Percentiles rank a stretch among this genome's conserved stretches.
Evolutionary conservation across 2,329 filamentous ascomycete species (phyloP).

Genomic region (Scedosporium aurantiacum): DNA sequence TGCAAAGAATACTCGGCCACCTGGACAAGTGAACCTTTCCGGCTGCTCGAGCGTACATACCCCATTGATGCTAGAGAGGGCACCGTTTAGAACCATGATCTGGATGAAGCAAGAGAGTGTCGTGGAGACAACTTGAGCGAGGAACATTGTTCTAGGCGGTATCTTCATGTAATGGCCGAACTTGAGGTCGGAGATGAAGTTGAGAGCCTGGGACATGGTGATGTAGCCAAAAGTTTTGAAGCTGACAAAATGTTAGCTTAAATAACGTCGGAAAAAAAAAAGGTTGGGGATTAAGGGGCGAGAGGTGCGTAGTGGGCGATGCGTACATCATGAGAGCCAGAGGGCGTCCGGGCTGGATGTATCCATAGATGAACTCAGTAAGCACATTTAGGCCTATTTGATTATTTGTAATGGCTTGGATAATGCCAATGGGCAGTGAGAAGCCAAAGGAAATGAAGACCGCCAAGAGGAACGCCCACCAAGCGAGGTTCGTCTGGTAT

Average conservation of each 20-base stretch:
- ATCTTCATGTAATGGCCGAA: constrained; percentile 66
- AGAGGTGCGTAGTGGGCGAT: too few relatives aligned
- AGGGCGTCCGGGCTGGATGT: constrained; percentile 62
- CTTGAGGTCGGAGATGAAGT: constrained; percentile 56
- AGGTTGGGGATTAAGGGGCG: too few relatives aligned
- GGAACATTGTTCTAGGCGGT: constrained; percentile 56
- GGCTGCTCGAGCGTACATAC: constrained; percentile 49
- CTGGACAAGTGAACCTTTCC: constrained; percentile 52
- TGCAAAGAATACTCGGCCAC: constrained; percentile 53
- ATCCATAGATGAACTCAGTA: constrained; percentile 64
- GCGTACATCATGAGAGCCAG: constrained; percentile 60
- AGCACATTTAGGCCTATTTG: constrained; percentile 64
- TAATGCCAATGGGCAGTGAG: constrained; percentile 56
- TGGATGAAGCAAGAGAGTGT: constrained; percentile 57
- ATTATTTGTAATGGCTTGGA: constrained; percentile 60
- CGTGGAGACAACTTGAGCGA: constrained; percentile 53
- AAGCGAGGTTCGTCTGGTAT: constrained; percentile 56
- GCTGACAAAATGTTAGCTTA: constrained; percentile 18
- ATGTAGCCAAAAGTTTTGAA: constrained; percentile 55
- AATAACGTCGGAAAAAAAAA: background rate
- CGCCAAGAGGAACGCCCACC: constrained; percentile 63
- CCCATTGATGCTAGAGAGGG: constrained; percentile 47
- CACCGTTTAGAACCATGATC: constrained; percentile 51
- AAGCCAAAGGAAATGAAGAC: constrained; percentile 54
- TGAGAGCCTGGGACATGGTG: constrained; percentile 53